phyloP scores from a whole-genome alignment of 2,329 filamentous ascomycete genomes.

The Metarhizium humberi region DNA sequence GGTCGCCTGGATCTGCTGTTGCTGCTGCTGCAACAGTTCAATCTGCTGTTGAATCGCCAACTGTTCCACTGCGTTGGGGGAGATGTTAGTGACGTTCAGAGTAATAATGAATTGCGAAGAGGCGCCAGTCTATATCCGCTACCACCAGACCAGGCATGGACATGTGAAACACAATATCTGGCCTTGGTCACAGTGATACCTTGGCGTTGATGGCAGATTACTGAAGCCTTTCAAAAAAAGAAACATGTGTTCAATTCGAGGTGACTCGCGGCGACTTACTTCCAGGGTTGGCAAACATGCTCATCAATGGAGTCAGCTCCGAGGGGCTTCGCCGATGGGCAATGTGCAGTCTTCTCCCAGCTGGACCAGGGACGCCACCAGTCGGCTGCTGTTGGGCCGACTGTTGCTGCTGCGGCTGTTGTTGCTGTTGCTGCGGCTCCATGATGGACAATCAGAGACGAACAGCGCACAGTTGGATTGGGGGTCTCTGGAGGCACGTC shows the following conservation, averaged over 20 bases:
- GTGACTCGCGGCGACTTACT: constrained; percentile 40
- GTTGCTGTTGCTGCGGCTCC: constrained; percentile 44
- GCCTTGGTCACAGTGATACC: background rate
- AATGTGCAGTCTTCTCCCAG: constrained; percentile 89
- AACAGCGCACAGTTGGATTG: constrained; percentile 14
- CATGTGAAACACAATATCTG: background rate
- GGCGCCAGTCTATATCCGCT: background rate
- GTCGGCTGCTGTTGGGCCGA: constrained; percentile 37
- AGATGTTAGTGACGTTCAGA: constrained; percentile 1
- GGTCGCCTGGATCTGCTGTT: constrained; percentile 92
- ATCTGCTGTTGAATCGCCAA: constrained; percentile 97
- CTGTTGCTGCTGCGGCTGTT: constrained; percentile 38
- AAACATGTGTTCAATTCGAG: background rate
- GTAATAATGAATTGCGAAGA: background rate
- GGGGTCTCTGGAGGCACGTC: constrained; percentile 26
- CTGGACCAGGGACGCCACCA: constrained; percentile 59
- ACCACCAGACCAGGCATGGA: background rate
- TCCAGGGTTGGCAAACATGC: constrained; percentile 64
- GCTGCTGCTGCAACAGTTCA: constrained; percentile 92
- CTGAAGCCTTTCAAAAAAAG: background rate
- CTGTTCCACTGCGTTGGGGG: constrained; percentile 68
- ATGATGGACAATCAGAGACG: constrained; percentile 45
- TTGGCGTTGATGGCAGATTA: background rate
- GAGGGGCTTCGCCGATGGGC: constrained; percentile 95
- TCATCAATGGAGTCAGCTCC: constrained; percentile 94